phyloP scores from a whole-genome alignment of 2,329 filamentous ascomycete genomes.

The Alternaria metachromatica region DNA sequence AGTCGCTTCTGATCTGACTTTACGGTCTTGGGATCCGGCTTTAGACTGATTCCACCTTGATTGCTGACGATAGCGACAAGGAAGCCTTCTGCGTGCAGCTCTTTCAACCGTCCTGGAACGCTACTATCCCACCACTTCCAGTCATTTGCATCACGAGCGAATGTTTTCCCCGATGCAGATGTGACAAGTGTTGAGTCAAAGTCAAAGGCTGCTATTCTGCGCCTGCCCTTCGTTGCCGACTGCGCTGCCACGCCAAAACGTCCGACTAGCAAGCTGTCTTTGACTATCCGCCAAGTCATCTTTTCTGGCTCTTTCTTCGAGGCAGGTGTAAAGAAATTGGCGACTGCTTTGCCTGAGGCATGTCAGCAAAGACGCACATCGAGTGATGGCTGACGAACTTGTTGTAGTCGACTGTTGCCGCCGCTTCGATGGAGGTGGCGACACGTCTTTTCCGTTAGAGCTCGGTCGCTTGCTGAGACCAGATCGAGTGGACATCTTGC shows the following conservation, averaged over 20 bases:
- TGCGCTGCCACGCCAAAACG: slow-evolving; percentile 64
- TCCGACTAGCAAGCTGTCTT: slow-evolving; percentile 77
- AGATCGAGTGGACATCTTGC: slow-evolving; percentile 29
- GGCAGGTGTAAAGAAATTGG: slow-evolving; percentile 85
- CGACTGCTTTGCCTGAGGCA: slow-evolving; percentile 68
- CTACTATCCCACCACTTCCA: slow-evolving; percentile 92
- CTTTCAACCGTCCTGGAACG: slow-evolving; percentile 71
- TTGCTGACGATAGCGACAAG: slow-evolving; percentile 84
- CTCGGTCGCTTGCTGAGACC: slow-evolving; percentile 44
- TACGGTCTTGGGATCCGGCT: slow-evolving; percentile 72
- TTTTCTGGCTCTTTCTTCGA: slow-evolving; percentile 84
- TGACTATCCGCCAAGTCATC: slow-evolving; percentile 71
- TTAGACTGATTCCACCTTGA: slow-evolving; percentile 81
- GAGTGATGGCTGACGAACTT: slow-evolving; percentile 51
- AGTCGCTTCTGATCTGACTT: slow-evolving; percentile 73
- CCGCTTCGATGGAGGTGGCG: slow-evolving; percentile 64
- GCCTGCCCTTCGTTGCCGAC: slow-evolving; percentile 21
- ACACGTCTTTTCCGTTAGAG: slow-evolving; percentile 56
- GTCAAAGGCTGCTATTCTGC: slow-evolving; percentile 49
- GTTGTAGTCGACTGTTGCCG: slow-evolving; percentile 62
- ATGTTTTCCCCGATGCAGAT: slow-evolving; percentile 80
- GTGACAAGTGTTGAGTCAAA: slow-evolving; percentile 84
- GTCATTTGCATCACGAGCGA: slow-evolving; percentile 72
- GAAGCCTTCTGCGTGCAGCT: slow-evolving; percentile 77
- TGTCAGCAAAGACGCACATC: slow-evolving; percentile 2